phyloP scores from a whole-genome alignment of 805 yeast species.

The Cyberlindnera xylosilytica region DNA sequence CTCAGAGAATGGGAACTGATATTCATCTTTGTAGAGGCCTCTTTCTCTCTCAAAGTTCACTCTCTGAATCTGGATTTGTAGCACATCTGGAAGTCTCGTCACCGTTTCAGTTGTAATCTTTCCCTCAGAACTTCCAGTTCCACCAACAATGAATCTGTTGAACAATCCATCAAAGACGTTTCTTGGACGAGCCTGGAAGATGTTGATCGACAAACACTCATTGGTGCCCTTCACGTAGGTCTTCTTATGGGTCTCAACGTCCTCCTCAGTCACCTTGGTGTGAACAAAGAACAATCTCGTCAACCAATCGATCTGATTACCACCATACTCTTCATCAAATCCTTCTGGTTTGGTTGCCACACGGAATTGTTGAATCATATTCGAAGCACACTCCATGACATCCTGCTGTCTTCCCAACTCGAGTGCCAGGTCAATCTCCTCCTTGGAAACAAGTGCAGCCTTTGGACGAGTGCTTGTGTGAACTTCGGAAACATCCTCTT shows the following conservation, averaged over 20 bases:
- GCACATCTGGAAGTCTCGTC: constrained; percentile 67
- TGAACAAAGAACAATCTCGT: constrained; percentile 79
- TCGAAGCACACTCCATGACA: constrained; percentile 95
- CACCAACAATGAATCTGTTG: neutral
- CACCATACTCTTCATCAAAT: constrained; percentile 57
- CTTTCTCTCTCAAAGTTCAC: constrained; percentile 81
- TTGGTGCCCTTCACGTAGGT: no score
- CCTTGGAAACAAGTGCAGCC: constrained; percentile 39
- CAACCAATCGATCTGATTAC: constrained; percentile 77
- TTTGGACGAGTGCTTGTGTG: constrained; percentile 4
- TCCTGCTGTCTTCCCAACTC: constrained; percentile 93
- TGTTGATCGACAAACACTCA: neutral
- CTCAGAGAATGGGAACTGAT: constrained; percentile 78
- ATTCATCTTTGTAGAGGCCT: constrained; percentile 77
- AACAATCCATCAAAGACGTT: neutral
- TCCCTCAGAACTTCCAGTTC: no score
- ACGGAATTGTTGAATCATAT: constrained; percentile 86
- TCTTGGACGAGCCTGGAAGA: constrained; percentile 36
- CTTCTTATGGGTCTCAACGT: no score
- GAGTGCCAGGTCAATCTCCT: constrained; percentile 69
- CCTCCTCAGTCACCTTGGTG: no score
- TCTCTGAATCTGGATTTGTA: constrained; percentile 92
- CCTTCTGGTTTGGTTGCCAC: constrained; percentile 72
- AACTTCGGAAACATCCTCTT: neutral
- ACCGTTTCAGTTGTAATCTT: constrained; percentile 45